Evolutionary conservation across 116 monocot genomes (phyloP).

Genomic region (Posidonia oceanica): DNA sequence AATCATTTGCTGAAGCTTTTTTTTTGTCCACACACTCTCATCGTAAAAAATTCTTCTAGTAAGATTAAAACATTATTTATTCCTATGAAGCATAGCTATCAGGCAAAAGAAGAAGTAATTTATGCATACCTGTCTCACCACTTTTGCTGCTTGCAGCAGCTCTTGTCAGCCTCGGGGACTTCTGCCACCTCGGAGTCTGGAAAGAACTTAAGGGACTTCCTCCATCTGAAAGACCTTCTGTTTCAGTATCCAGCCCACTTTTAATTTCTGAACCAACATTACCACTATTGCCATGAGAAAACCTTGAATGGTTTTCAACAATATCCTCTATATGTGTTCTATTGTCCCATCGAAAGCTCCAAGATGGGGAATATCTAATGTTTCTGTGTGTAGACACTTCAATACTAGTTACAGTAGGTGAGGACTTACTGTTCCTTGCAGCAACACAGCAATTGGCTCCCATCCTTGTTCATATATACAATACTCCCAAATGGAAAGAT

Average conservation of each 20-base stretch:
- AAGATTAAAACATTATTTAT: no score
- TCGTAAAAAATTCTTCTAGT: no score
- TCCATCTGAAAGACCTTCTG: slow-evolving; percentile 31
- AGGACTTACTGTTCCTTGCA: slow-evolving; percentile 20
- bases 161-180: slow-evolving; percentile 12
- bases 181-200: slow-evolving; percentile 11
- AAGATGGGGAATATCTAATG: slow-evolving; percentile 52
- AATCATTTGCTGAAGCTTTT: no score
- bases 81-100: not conserved
- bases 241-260: slow-evolving; percentile 16
- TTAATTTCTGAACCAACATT: slow-evolving; percentile 24
- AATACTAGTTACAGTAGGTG: slow-evolving; percentile 7
- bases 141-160: slow-evolving; percentile 7
- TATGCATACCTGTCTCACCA: slow-evolving; percentile 16
- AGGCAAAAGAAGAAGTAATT: not conserved
- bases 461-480: slow-evolving; percentile 24
- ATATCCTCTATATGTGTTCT: slow-evolving; percentile 64
- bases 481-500: not conserved
- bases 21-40: no score
- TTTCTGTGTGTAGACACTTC: slow-evolving; percentile 35
- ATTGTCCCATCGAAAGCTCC: slow-evolving; percentile 72
- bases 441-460: slow-evolving; percentile 64
- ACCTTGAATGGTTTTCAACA: slow-evolving; percentile 14
- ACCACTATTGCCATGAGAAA: slow-evolving; percentile 34
- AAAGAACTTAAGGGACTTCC: slow-evolving; percentile 19